These are phyloP conservation scores for Sporothrix variecibatus DNA, from an alignment of 2,329 filamentous ascomycete genomes.

Conservation along the genomic window DNA sequence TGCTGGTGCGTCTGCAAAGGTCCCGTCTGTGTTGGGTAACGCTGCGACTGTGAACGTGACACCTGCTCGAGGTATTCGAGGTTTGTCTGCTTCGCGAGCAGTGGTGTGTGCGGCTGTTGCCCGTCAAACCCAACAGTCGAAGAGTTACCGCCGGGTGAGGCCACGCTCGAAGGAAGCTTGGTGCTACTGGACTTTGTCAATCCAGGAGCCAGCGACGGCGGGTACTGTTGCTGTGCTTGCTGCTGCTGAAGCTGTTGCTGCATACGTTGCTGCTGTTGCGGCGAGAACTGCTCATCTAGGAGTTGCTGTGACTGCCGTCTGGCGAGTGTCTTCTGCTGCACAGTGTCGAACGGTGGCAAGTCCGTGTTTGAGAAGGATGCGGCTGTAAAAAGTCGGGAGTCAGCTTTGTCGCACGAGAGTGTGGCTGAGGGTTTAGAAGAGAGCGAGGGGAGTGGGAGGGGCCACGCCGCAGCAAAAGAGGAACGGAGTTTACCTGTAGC, in stretches of 20 bases:
- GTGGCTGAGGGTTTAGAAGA: neutral
- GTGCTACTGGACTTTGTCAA: slow-evolving; percentile 37
- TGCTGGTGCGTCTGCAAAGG: slow-evolving; percentile 38
- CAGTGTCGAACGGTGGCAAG: slow-evolving; percentile 28
- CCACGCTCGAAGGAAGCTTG: slow-evolving; percentile 28
- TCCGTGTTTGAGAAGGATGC: slow-evolving; percentile 28
- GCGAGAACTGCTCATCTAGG: slow-evolving; percentile 28
- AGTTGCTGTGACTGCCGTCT: slow-evolving; percentile 6
- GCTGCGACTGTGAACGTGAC: slow-evolving; percentile 55
- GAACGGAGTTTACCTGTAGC: slow-evolving; percentile 16
- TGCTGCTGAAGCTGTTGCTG: slow-evolving; percentile 39
- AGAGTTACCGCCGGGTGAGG: neutral
- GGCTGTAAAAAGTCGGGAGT: slow-evolving; percentile 23
- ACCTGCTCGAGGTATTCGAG: slow-evolving; percentile 52
- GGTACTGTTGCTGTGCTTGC: slow-evolving; percentile 34
- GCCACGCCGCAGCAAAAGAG: neutral
- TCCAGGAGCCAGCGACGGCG: slow-evolving; percentile 28
- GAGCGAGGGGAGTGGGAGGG: neutral
- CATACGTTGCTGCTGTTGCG: slow-evolving; percentile 35
- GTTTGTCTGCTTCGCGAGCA: slow-evolving; percentile 28
- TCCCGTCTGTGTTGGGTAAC: slow-evolving; percentile 42
- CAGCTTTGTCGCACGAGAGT: slow-evolving; percentile 15
- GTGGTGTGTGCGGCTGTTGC: slow-evolving; percentile 37
- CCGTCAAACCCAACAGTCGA: slow-evolving; percentile 22
- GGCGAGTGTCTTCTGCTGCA: slow-evolving; percentile 6